Percentiles rank a stretch among this genome's conserved stretches.
These are phyloP conservation scores for Xylaria longipes DNA, from an alignment of 495 filamentous ascomycete species.

Conservation along the genomic window DNA sequence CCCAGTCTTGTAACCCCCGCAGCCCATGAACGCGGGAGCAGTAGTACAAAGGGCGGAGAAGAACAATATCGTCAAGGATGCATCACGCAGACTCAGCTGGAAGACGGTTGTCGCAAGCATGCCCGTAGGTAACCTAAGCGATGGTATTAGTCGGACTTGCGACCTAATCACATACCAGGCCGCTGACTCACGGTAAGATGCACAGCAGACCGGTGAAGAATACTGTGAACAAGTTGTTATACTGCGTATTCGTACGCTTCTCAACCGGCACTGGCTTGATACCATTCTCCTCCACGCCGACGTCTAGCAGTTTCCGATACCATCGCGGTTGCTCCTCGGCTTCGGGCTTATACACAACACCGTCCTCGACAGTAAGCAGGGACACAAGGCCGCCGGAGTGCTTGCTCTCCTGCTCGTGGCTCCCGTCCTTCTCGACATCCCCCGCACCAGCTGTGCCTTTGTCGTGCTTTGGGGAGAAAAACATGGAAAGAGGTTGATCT, in stretches of 20 bases:
- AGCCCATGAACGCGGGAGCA: slow-evolving; percentile 61
- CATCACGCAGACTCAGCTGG: slow-evolving; percentile 59
- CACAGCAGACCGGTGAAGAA: slow-evolving; percentile 53
- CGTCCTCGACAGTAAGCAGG: slow-evolving; percentile 38
- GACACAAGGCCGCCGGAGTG: slow-evolving; percentile 26
- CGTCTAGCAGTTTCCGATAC: slow-evolving; percentile 53
- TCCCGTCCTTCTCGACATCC: slow-evolving; percentile 7
- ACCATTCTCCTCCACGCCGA: slow-evolving; percentile 57
- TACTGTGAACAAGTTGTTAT: slow-evolving; percentile 57
- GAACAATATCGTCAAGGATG: slow-evolving; percentile 63
- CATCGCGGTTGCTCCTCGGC: slow-evolving; percentile 43
- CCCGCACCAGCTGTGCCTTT: neutral
- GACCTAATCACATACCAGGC: neutral
- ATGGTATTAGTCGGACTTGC: slow-evolving; percentile 29
- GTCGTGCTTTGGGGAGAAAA: slow-evolving; percentile 8
- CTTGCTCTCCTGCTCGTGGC: neutral
- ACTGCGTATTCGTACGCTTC: slow-evolving; percentile 56
- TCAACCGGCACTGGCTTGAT: slow-evolving; percentile 61
- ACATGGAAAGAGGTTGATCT: neutral
- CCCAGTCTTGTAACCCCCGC: slow-evolving; percentile 58
- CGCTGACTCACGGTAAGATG: slow-evolving; percentile 50
- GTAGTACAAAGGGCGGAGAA: slow-evolving; percentile 58
- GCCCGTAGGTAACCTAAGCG: slow-evolving; percentile 56
- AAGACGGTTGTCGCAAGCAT: slow-evolving; percentile 58
- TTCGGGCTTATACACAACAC: slow-evolving; percentile 41